phyloP scores from a whole-genome alignment of 2,329 filamentous ascomycete genomes.

The Leptographium flavum region DNA sequence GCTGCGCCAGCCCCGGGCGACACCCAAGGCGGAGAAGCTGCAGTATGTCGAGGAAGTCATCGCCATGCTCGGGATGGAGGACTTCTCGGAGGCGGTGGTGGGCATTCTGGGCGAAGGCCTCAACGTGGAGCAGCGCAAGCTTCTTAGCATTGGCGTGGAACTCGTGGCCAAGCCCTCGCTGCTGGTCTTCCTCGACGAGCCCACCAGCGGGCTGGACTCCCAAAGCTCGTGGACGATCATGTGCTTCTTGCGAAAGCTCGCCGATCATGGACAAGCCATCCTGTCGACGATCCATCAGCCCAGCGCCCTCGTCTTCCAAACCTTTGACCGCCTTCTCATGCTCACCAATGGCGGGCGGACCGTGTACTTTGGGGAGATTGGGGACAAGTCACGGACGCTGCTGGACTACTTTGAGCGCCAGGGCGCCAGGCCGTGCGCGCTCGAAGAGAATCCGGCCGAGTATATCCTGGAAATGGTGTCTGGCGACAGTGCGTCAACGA shows the following conservation, averaged over 20 bases:
- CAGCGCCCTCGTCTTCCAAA: conserved; percentile 83
- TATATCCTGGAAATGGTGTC: conserved; percentile 65
- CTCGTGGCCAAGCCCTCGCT: conserved; percentile 80
- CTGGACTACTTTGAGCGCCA: conserved; percentile 65
- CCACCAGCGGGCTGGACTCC: conserved; percentile 82
- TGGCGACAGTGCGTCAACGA: too few species aligned
- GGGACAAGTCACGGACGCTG: conserved; percentile 52
- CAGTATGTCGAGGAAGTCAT: conserved; percentile 85
- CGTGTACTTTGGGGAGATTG: conserved; percentile 64
- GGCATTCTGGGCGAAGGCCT: conserved; percentile 80
- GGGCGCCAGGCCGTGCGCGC: conserved; percentile 49
- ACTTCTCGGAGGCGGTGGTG: conserved; percentile 79
- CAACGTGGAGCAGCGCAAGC: conserved; percentile 55
- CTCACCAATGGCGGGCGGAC: conserved; percentile 61
- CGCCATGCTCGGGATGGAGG: conserved; percentile 75
- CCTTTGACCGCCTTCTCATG: conserved; percentile 70
- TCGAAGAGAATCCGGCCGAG: conserved; percentile 65
- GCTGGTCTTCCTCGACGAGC: conserved; percentile 84
- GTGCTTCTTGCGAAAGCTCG: conserved; percentile 74
- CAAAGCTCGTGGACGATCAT: conserved; percentile 89
- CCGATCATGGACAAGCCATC: conserved; percentile 77
- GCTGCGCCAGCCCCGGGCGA: conserved; percentile 65
- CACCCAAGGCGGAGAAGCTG: conserved; percentile 64
- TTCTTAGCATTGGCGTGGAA: conserved; percentile 83
- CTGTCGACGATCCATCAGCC: conserved; percentile 96